These are phyloP conservation scores for Strobilomyces dryophilus DNA, from an alignment of 768 basidiomycete genomes.

Conservation along the genomic window DNA sequence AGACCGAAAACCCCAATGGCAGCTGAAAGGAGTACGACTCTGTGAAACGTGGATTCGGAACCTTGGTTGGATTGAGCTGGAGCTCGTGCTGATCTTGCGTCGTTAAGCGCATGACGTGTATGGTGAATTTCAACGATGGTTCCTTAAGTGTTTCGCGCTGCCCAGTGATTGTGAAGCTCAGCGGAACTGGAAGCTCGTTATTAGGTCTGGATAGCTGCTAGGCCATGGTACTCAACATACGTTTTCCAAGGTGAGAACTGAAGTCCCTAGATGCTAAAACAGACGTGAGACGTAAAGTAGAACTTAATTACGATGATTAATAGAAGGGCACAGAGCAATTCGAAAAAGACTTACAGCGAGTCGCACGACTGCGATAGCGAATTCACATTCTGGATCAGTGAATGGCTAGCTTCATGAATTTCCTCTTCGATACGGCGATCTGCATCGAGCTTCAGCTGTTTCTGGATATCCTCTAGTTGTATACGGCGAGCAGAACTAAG, in stretches of 20 bases:
- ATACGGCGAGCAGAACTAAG: conserved; percentile 5
- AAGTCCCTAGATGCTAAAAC: background rate
- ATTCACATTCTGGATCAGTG: conserved; percentile 19
- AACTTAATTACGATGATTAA: conserved; percentile 5
- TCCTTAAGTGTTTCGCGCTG: conserved; percentile 16
- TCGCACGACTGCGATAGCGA: conserved; percentile 13
- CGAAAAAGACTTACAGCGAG: conserved; percentile 13
- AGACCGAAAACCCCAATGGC: conserved; percentile 20
- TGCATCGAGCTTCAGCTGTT: conserved; percentile 12
- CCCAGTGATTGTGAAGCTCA: conserved; percentile 17
- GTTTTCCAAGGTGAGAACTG: background rate
- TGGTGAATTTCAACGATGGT: conserved; percentile 21
- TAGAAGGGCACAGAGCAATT: background rate
- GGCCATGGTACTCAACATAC: background rate
- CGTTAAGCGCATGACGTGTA: conserved; percentile 29
- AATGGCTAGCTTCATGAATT: conserved; percentile 8
- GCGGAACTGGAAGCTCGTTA: conserved; percentile 5
- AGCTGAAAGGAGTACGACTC: conserved; percentile 25
- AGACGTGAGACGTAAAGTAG: conserved; percentile 14
- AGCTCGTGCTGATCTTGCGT: conserved; percentile 29
- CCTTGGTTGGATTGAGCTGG: conserved; percentile 19
- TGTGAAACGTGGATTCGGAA: conserved; percentile 25
- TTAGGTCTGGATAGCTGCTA: background rate
- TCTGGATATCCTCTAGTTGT: conserved; percentile 15
- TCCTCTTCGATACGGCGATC: conserved; percentile 14